Base-by-base conservation (phyloP, 169 alveolate species). In the Plasmodium coatneyi region DNA sequence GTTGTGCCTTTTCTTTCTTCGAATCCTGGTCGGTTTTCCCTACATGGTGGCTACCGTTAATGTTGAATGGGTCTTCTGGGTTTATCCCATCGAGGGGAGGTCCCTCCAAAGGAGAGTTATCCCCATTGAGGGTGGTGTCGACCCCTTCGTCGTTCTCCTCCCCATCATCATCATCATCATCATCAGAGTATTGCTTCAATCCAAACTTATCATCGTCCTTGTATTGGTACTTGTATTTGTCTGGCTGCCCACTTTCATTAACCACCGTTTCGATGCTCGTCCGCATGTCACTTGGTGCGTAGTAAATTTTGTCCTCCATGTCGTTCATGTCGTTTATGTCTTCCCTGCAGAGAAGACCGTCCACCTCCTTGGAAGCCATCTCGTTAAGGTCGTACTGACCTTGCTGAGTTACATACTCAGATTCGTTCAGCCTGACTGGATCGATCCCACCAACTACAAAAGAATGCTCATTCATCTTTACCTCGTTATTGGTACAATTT, bases 261-360 rank as follows among this genome's bases (percentile, higher is more conserved):
- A 36, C n/a, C 3, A 79, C 70, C 5, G 82, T 71, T 14, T 83
- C 92, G 3, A 83, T 83, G 39, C 92, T 71, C 1, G 92, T 83
- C 25, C 92, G 56, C 82, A 83, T 71, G 54, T 83, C 70, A 46
- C 80, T 83, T 14, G 92, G 92, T 34, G 92, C 92, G 49, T 83
- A 83, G 25, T 70, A 83, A 70, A 83, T 66, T 25, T 83, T 83
- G 32, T 83, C 82, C 2, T 83, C 92, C 5, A 43, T 72, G 16
- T 83, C 89, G 10, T 25, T 54, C 5, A 43, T 72, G 16, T 83
- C 89, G 10, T 25, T 54, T 12, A 22, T 39, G 12, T 71, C 39
- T 16, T 83, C 74, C 2, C 30, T 66, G 70, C 80, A 28, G 4
- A 36, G 36, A 5, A 25, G 0, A 1, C 6, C 76, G 3, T 66